Evolutionary conservation across 495 filamentous ascomycete genomes (phyloP).

Genomic region (Aspergillus panamensis): DNA sequence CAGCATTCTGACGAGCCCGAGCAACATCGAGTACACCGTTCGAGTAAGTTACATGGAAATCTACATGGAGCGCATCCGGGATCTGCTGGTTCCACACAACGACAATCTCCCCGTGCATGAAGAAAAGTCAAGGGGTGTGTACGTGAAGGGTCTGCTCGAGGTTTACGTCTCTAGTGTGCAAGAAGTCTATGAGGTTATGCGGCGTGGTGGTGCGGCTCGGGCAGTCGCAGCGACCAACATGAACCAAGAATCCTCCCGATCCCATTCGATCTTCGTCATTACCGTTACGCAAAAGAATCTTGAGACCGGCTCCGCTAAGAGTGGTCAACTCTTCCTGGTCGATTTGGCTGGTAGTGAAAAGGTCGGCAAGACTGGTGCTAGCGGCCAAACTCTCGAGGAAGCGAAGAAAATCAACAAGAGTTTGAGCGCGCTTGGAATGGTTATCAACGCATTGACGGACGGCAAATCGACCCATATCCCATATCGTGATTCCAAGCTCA

Average conservation of each 20-base stretch:
- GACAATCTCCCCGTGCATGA: constrained; percentile 97
- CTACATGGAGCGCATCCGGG: constrained; percentile 97
- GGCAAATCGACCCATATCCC: constrained; percentile 97
- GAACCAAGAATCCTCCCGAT: constrained; percentile 98
- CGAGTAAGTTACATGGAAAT: constrained; percentile 99
- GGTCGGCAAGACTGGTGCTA: constrained; percentile 96
- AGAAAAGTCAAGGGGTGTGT: constrained; percentile 92
- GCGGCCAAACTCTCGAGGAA: constrained; percentile 95
- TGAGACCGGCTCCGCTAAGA: constrained; percentile 94
- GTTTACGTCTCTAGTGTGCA: constrained; percentile 94
- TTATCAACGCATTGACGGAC: constrained; percentile 96
- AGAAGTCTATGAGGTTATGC: constrained; percentile 97
- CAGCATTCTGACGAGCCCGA: constrained; percentile 84
- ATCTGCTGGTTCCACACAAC: constrained; percentile 85
- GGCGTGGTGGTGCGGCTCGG: constrained; percentile 80
- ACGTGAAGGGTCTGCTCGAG: constrained; percentile 93
- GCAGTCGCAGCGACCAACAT: constrained; percentile 99
- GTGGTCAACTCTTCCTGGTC: constrained; percentile 92
- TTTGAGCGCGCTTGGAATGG: constrained; percentile 95
- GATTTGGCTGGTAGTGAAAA: constrained; percentile 98
- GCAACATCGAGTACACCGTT: constrained; percentile 96
- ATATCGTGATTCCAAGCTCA: constrained; percentile 97
- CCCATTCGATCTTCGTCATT: constrained; percentile 97
- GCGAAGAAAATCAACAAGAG: constrained; percentile 99
- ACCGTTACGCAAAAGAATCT: constrained; percentile 97